Base-by-base conservation (phyloP, 768 basidiomycete species). In the Russula sp. region DNA sequence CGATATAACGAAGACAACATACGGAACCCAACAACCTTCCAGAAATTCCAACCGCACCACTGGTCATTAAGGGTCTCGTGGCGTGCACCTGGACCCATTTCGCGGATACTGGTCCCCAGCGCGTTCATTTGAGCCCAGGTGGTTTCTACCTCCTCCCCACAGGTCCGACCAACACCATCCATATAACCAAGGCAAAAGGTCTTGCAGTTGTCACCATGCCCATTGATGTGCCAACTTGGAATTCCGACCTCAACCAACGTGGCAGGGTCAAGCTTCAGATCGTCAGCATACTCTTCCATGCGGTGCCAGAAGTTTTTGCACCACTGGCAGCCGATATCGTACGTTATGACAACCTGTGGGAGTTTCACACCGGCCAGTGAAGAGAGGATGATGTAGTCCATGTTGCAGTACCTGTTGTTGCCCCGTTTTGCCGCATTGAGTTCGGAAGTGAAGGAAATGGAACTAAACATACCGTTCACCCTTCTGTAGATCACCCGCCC, bases 71-170 rank as follows among this genome's bases (percentile, higher is more conserved):
- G 37, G 4, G 59, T 40, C 37, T 70, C 65, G 14, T 66, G 55
- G 4, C 64, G 52, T 6, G 51, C 50, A 3, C 55, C 66, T 4
- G 51, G 39, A 20, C 27, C 47, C 68, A 68, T 69, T 48, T 70
- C 68, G 3, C 57, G 45, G 8, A 62, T 66, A 11, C 53, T 60
- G 10, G 50, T 35, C 1, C 61, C 61, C 8, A 55, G 39, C 3
- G 34, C 18, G 48, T 69, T 69, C 11, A 62, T n/a, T 14, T 59
- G 32, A 14, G 68, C 34, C 68, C 70, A 70, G 3, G 48, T 57
- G 2, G 67, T 34, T 52, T 71, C 68, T 3, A 69, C 56, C 16
- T 48, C 61, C 48, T 71, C 70, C 1, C 70, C 70, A 48, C 69
- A 62, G 11, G 61, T 62, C 3, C 58, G 47, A 5, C 68, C 70